Evolutionary conservation across 2,329 filamentous ascomycete species (phyloP), one percentile per base, ranked within the genome.

Genomic region (Beauveria brongniartii): DNA sequence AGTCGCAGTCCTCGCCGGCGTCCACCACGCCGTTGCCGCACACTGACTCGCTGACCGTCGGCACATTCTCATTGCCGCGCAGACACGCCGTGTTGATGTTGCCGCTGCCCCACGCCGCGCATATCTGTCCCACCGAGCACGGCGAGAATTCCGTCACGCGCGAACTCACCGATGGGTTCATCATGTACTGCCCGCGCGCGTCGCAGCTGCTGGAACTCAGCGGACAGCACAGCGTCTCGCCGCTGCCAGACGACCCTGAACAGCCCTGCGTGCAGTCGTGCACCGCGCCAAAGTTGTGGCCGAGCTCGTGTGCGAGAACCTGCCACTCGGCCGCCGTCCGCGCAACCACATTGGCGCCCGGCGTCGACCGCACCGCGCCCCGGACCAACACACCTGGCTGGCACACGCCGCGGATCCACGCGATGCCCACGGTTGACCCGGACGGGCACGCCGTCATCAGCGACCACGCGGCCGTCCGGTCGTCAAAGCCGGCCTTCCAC

Each of bases 11-110:
- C 73, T 96, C 91, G 63, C 89, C 91, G 10, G 82, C 78, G 74
- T 96, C 91, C 54, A 96, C 91, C 66, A 95, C 94, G 43, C 92
- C 92, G 70, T 96, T 96, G 55, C 92, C 92, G 72, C 92, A 96
- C 68, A 91, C 85, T 64, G 87, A 87, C 56, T 86, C 88, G 0
- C 84, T 87, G 64, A 93, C 89, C 16, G 88, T 91, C 8, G 82
- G 81, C 14, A 96, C 85, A 64, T 87, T 84, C 63, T 83, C 83
- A 74, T 96, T 95, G 70, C 88, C 85, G 18, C 83, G 85, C 16
- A 96, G 77, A 71, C 92, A 96, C 20, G 68, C 74, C 0, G 85
- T 85, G 59, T 88, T 88, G 69, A 94, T 86, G 57, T 83, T 87
- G 68, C 88, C 88, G 62, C 88, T 83, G 48, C 83, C 84, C 59